Evolutionary conservation across 257 asterid genomes (phyloP).

Genomic region (Plantago elongata): DNA sequence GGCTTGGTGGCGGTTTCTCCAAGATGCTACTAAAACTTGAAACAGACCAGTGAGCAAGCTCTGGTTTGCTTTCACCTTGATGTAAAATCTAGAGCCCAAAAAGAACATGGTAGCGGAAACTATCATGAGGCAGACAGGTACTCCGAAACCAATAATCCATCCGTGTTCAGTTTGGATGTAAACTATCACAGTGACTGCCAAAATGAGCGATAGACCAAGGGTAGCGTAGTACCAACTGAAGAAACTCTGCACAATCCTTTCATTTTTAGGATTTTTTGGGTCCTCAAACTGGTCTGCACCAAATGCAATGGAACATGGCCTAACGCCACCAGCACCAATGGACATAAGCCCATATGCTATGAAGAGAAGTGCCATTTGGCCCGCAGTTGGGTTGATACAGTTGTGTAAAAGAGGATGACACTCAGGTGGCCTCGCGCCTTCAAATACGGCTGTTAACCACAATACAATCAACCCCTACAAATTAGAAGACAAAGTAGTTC

Average conservation of each 20-base stretch:
- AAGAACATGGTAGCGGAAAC: constrained; percentile 39
- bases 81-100: constrained; percentile 42
- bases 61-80: constrained; percentile 39
- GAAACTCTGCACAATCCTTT: constrained; percentile 47
- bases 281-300: constrained; percentile 77
- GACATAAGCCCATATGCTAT: constrained; percentile 52
- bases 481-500: background rate
- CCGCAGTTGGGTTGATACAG: constrained; percentile 39
- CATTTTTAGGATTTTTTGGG: constrained; percentile 44
- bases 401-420: constrained; percentile 33
- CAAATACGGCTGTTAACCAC: constrained; percentile 54
- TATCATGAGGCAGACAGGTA: constrained; percentile 54
- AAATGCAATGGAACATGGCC: constrained; percentile 74
- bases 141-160: constrained; percentile 67
- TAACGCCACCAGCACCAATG: constrained; percentile 64
- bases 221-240: constrained; percentile 70
- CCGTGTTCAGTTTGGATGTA: constrained; percentile 48
- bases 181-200: constrained; percentile 48
- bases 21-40: constrained; percentile 39
- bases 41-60: constrained; percentile 53
- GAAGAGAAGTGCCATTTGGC: constrained; percentile 46
- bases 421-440: constrained; percentile 33
- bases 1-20: constrained; percentile 43
- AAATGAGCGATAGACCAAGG: constrained; percentile 43
- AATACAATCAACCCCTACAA: constrained; percentile 42